Percentiles rank a stretch among this genome's conserved stretches.
Evolutionary conservation across 2,329 filamentous ascomycete genomes (phyloP).

Genomic region (Fusarium haematococcum): DNA sequence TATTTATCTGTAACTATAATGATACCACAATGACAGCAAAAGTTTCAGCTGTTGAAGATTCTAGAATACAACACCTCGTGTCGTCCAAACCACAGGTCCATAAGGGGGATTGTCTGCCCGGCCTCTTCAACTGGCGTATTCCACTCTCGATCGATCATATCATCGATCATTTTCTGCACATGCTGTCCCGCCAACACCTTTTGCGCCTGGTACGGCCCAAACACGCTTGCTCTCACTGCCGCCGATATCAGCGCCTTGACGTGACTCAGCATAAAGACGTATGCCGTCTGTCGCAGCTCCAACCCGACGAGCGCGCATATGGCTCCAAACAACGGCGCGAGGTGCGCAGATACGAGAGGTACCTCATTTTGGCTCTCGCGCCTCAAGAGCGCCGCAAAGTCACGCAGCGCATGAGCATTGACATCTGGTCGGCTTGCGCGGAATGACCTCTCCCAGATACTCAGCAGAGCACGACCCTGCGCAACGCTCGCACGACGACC

Average conservation of each 20-base stretch:
- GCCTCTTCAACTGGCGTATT: constrained; percentile 71
- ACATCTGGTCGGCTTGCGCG: constrained; percentile 50
- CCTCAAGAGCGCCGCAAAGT: constrained; percentile 53
- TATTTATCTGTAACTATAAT: constrained; percentile 43
- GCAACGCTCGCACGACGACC: constrained; percentile 79
- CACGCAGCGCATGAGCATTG: constrained; percentile 47
- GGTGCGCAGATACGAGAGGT: constrained; percentile 69
- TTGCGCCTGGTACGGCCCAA: constrained; percentile 86
- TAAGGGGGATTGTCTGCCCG: constrained; percentile 79
- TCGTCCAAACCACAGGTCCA: constrained; percentile 86
- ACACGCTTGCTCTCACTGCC: constrained; percentile 79
- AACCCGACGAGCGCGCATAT: constrained; percentile 73
- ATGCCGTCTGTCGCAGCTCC: constrained; percentile 71
- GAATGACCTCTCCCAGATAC: constrained; percentile 81
- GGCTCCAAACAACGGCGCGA: constrained; percentile 77
- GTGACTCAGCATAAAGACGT: constrained; percentile 81
- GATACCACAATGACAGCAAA: constrained; percentile 45
- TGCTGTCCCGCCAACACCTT: constrained; percentile 72
- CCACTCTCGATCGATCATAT: constrained; percentile 71
- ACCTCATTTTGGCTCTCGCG: constrained; percentile 44
- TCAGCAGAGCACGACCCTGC: constrained; percentile 80
- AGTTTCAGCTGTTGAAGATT: constrained; percentile 81
- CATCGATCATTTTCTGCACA: constrained; percentile 68
- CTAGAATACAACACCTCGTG: constrained; percentile 87
- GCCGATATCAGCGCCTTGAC: constrained; percentile 82